Base-by-base conservation (phyloP, 2,329 filamentous ascomycete genomes). In the Epichloe aotearoae region DNA sequence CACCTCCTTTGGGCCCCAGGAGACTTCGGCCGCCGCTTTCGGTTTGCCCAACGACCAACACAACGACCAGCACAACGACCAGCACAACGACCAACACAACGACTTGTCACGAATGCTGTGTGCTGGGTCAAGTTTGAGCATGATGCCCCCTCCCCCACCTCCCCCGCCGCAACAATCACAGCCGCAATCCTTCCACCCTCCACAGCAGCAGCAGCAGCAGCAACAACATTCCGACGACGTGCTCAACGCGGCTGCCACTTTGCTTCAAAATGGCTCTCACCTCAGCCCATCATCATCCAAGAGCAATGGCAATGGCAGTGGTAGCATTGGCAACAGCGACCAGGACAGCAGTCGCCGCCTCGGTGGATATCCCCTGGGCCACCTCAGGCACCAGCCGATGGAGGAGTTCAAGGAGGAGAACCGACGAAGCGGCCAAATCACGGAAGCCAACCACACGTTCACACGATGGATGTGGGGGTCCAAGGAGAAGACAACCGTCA, bases 1-100 rank as follows among this genome's bases (percentile, higher is more conserved):
- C 1, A 83, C 82, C 19, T 83, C 80, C 3, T 77, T 78, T 55
- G 80, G 80, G 17, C 74, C 78, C 47, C 75, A 77, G 37, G 60
- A 58, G 20, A 45, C 57, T 15, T 14, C 50, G 7, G 36, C 26
- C 26, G n/a, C 51, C 56, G 42, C 56, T 3, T 53, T 58, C 36
- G 50, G 41, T 14, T 59, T 53, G 36, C n/a, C 55, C 14, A 51
- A 51, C 33, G 55, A 61, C 14, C 51, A 53, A 7, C 54, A 56
- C 14, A 47, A 50, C 10, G 23, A 26, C 23, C 23, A 7, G 7
- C 23, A 26, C 14, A 52, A 51, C 33, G 55, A 60, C 11, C 51
- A 53, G 5, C 20, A 23, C 11, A 51, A 51, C 33, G 55, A 60
- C 10, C 51, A 53, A 6, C 54, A 56, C 15, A 53, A 55, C 2